Base-by-base conservation (phyloP, 208 protist genomes). In the Phytomonas sp. region DNA sequence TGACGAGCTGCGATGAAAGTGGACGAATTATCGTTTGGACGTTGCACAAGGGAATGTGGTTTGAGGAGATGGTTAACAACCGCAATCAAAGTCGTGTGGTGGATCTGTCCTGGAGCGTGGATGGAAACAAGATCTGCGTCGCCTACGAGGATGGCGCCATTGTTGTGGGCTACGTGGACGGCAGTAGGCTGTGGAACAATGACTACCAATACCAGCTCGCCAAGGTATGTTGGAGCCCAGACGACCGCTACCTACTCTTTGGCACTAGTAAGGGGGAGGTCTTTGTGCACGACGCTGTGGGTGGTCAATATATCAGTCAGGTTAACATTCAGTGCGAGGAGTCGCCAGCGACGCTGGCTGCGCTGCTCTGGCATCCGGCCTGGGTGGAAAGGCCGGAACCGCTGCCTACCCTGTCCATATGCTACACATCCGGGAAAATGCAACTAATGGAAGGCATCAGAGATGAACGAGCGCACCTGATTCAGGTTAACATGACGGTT, bases 61-160 rank as follows among this genome's bases (percentile, higher is more conserved):
- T 97, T 60, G 98, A 99, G 84, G 97, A 99, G 79, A 99, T 99
- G 98, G 95, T 98, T 33, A 99, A 99, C 81, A 98, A 98, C 79
- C 79, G 98, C 36, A 97, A 98, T 76, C 93, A 97, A 70, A 92
- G 82, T 66, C 85, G 89, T 32, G 98, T 99, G 26, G 73, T 83
- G 15, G 96, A 98, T 71, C 87, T 99, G 70, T 66, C 81, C 59
- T 99, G 98, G 97, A 97, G 84, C 62, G 51, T 77, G 4, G 84
- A 98, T 28, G 97, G 98, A 11, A 89, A 96, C 64, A 93, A 96
- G 61, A 98, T 99, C 51, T 98, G 97, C 82, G 98, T 99, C 70
- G 85, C 93, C 29, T 99, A 99, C 81, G 96, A 97, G 63, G 97
- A 98, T 73, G 96, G 97, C 43, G 92, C 91, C 13, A 94, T 99